Evolutionary conservation across 2,329 filamentous ascomycete species (phyloP).

Genomic region (Raffaelea deltoideospora): DNA sequence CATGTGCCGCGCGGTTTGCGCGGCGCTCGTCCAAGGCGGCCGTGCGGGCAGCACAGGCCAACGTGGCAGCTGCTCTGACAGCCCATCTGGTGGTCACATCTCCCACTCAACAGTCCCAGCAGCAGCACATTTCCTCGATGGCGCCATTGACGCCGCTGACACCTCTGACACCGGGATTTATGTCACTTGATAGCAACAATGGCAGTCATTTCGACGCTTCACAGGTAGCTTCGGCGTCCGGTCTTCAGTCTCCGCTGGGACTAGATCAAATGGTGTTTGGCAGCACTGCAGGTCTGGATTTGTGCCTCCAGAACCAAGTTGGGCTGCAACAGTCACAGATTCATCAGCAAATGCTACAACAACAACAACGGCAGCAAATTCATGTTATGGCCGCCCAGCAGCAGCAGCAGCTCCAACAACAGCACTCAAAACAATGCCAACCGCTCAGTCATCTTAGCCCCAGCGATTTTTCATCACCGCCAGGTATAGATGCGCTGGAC

Average conservation of each 20-base stretch:
- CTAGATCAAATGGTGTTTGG: conserved; percentile 5
- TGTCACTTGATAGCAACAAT: conserved; percentile 21
- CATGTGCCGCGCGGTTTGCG: conserved; percentile 32
- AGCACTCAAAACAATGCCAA: conserved; percentile 16
- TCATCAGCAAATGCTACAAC: conserved; percentile 2
- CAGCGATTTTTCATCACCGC: conserved; percentile 21
- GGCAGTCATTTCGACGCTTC: too few species aligned
- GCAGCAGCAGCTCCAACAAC: conserved; percentile 3
- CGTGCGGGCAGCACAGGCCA: conserved; percentile 25
- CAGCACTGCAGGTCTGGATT: conserved; percentile 2
- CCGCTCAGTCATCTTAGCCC: conserved; percentile 17
- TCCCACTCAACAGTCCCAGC: conserved; percentile 11
- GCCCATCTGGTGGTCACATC: conserved; percentile 8
- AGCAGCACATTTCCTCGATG: too few species aligned
- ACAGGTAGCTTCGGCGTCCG: too few species aligned
- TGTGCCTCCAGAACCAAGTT: conserved; percentile 6
- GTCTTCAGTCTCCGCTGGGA: background rate
- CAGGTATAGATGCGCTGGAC: conserved; percentile 22
- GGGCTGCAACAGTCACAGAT: background rate
- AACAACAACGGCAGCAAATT: conserved; percentile 10
- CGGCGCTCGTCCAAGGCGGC: conserved; percentile 33
- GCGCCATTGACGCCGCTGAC: background rate
- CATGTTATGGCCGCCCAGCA: conserved; percentile 10
- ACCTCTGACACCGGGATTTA: conserved; percentile 18
- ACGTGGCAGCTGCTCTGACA: conserved; percentile 16